Evolutionary conservation across 2,329 filamentous ascomycete genomes (phyloP).

Genomic region (Alternaria gansuensis): DNA sequence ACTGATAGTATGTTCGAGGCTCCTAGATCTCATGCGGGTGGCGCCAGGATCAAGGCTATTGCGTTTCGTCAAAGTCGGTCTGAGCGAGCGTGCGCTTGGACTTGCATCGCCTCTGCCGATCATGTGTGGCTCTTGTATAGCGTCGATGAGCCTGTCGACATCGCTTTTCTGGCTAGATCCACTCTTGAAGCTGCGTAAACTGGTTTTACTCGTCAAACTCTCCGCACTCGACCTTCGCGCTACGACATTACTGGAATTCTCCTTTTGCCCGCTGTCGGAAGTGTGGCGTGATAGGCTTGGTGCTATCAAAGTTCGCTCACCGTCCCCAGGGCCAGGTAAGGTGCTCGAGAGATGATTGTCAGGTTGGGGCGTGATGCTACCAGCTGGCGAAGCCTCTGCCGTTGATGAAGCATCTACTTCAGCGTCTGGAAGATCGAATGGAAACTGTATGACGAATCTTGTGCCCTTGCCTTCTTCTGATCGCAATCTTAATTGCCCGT

Average conservation of each 20-base stretch:
- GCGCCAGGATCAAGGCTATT: slow-evolving; percentile 34
- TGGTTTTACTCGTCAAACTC: slow-evolving; percentile 60
- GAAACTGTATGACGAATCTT: slow-evolving; percentile 80
- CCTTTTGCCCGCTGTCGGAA: slow-evolving; percentile 23
- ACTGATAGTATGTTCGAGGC: slow-evolving; percentile 33
- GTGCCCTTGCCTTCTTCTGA: slow-evolving; percentile 85
- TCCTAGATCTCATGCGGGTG: slow-evolving; percentile 36
- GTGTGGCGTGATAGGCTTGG: slow-evolving; percentile 38
- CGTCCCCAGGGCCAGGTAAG: slow-evolving; percentile 34
- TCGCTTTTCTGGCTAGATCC: slow-evolving; percentile 65
- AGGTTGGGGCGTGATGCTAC: slow-evolving; percentile 34
- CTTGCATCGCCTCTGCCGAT: slow-evolving; percentile 34
- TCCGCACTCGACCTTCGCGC: slow-evolving; percentile 51
- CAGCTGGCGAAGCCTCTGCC: slow-evolving; percentile 26
- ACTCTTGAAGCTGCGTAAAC: slow-evolving; percentile 60
- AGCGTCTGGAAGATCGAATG: slow-evolving; percentile 71
- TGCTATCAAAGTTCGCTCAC: slow-evolving; percentile 70
- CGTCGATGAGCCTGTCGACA: slow-evolving; percentile 75
- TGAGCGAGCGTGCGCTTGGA: slow-evolving; percentile 35
- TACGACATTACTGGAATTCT: not conserved
- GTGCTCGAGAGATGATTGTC: slow-evolving; percentile 10
- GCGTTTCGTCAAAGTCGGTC: slow-evolving; percentile 40
- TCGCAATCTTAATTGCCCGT: slow-evolving; percentile 83
- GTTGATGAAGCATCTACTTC: slow-evolving; percentile 20
- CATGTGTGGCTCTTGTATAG: slow-evolving; percentile 68